These are phyloP conservation scores for Lipomyces yamadae DNA, from an alignment of 805 yeast species.

Conservation along the genomic window DNA sequence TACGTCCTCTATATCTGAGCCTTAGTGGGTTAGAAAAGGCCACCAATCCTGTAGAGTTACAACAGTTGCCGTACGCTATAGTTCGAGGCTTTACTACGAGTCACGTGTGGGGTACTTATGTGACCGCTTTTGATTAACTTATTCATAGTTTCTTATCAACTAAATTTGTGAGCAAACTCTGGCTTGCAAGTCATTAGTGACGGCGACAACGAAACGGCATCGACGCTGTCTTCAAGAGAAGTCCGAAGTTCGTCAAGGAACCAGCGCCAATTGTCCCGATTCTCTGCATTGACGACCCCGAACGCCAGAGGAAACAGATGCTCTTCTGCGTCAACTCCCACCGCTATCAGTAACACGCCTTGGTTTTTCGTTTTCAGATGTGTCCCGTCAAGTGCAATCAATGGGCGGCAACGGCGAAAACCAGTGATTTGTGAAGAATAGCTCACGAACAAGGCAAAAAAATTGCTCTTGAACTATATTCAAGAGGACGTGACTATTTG, in stretches of 20 bases:
- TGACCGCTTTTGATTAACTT: no score
- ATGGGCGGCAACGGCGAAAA: no score
- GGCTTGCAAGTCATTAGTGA: no score
- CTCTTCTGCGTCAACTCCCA: neutral
- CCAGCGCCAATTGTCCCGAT: neutral
- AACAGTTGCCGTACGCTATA: no score
- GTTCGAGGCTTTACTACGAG: no score
- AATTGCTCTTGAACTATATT: neutral
- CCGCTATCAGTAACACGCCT: neutral
- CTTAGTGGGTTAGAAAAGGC: no score
- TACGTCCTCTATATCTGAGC: no score
- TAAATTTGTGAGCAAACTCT: no score
- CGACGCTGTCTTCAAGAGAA: neutral
- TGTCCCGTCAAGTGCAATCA: no score
- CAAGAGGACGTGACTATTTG: neutral
- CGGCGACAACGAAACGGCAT: neutral
- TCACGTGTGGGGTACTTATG: no score
- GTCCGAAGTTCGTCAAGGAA: neutral
- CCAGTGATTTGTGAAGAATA: neutral
- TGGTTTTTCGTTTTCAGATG: neutral
- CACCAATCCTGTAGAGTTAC: no score
- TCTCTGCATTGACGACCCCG: neutral
- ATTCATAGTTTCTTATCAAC: no score
- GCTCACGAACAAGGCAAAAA: neutral
- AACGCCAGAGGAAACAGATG: constrained; percentile 1